Evolutionary conservation across 208 protist genomes (phyloP).

Genomic region (Endotrypanum monterogeii): DNA sequence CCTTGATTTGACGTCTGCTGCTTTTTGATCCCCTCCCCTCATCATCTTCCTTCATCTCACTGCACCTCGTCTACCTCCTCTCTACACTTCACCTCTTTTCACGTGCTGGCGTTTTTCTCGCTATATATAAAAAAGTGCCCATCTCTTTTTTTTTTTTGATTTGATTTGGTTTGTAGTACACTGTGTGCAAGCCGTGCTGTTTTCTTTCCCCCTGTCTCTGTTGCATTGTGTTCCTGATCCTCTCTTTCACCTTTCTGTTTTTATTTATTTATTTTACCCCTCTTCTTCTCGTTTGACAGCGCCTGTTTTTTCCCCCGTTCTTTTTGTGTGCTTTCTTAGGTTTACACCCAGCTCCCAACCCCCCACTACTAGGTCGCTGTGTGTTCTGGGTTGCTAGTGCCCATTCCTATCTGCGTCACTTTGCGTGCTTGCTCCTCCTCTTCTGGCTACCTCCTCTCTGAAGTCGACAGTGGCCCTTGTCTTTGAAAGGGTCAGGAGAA

Average conservation of each 20-base stretch:
- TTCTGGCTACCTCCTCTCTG: neutral
- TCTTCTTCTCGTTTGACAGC: neutral
- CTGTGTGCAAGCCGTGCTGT: too few species aligned
- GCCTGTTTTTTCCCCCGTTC: neutral
- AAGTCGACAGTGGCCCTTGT: neutral
- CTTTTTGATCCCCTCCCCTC: too few species aligned
- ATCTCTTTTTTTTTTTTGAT: neutral
- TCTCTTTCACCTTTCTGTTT: neutral
- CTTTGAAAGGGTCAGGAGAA: neutral
- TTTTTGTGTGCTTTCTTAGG: neutral
- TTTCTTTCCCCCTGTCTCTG: neutral
- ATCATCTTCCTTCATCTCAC: too few species aligned
- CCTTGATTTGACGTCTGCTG: too few species aligned
- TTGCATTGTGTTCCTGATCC: neutral
- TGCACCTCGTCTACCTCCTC: too few species aligned
- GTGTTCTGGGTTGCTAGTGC: slow-evolving; percentile 6
- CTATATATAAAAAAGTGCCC: neutral
- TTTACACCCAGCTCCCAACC: too few species aligned
- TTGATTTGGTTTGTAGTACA: neutral
- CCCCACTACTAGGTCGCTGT: neutral
- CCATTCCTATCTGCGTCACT: slow-evolving; percentile 6
- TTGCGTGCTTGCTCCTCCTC: neutral
- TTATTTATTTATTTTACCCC: neutral
- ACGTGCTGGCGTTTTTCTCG: too few species aligned
- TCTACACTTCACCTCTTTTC: too few species aligned